Conservation (phyloP, 2,329 filamentous ascomycete genomes). For the Claviceps pusilla region DNA sequence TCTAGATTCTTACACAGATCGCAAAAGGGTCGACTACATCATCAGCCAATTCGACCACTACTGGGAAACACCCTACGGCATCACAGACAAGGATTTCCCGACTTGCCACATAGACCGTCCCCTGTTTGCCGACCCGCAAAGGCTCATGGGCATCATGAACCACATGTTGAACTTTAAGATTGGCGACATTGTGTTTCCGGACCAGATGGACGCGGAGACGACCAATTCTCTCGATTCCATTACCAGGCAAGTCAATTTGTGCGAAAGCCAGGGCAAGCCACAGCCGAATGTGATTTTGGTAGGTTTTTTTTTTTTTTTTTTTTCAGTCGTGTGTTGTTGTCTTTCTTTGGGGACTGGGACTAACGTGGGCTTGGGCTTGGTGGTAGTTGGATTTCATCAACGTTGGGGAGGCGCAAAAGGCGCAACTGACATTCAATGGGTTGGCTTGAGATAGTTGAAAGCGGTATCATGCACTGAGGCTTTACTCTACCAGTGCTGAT, state of each 20-base stretch:
- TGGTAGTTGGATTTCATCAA: conserved; percentile 29
- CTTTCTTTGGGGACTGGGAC: conserved; percentile 4
- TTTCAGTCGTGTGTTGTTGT: too few species aligned
- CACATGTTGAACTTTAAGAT: conserved; percentile 20
- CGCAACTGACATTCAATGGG: conserved; percentile 24
- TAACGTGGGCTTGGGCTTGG: conserved; percentile 1
- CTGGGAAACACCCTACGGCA: conserved; percentile 61
- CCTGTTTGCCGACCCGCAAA: conserved; percentile 18
- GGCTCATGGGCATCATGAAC: conserved; percentile 30
- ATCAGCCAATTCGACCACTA: conserved; percentile 49
- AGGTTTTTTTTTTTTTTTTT: neutral
- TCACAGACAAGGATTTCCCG: conserved; percentile 42
- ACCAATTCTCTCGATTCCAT: conserved; percentile 23
- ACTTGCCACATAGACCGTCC: conserved; percentile 54
- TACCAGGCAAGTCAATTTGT: conserved; percentile 15
- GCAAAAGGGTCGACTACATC: conserved; percentile 41
- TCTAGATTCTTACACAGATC: conserved; percentile 44
- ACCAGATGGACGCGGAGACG: conserved; percentile 13
- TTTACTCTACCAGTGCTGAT: too few species aligned
- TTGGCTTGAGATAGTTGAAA: conserved; percentile 10
- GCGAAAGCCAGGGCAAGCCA: conserved; percentile 11
- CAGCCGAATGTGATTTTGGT: conserved; percentile 22
- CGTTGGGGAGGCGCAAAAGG: conserved; percentile 24
- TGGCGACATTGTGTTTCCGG: conserved; percentile 21
- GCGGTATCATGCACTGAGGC: neutral